Evolutionary conservation across 306 rosid genomes (phyloP).

Genomic region (Mimosa bimucronata): DNA sequence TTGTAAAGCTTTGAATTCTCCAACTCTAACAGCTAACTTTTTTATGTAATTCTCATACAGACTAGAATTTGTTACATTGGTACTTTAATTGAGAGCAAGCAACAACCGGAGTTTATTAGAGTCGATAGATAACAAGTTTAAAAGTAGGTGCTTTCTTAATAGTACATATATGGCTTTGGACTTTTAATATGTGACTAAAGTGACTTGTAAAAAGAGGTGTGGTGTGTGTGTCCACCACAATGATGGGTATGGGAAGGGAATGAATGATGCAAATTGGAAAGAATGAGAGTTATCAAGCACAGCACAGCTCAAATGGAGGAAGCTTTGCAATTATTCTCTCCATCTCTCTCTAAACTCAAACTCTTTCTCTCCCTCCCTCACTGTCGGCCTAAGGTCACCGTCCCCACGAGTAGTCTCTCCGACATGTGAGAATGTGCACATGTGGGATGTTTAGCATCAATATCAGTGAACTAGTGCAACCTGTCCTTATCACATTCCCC

Average conservation of each 20-base stretch:
- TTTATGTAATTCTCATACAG: too few species aligned
- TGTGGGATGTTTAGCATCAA: conserved; percentile 13
- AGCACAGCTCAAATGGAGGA: not conserved
- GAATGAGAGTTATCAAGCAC: conserved; percentile 12
- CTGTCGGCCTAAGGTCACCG: conserved; percentile 53
- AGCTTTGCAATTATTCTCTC: not conserved
- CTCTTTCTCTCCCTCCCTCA: not conserved
- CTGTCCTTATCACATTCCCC: conserved; percentile 9
- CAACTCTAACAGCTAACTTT: too few species aligned
- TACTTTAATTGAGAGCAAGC: too few species aligned
- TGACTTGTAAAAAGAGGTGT: conserved; percentile 25
- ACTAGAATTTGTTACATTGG: too few species aligned
- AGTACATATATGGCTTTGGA: not conserved
- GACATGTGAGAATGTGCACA: conserved; percentile 18
- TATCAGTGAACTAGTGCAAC: not conserved
- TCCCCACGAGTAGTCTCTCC: conserved; percentile 11
- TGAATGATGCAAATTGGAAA: conserved; percentile 3
- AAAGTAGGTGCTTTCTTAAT: not conserved
- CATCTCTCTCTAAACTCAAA: not conserved
- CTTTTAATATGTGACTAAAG: conserved; percentile 30
- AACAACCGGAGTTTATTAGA: too few species aligned
- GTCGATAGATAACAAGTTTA: too few species aligned
- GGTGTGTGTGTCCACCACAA: conserved; percentile 18
- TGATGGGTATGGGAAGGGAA: conserved; percentile 6
- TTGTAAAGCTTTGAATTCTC: too few species aligned